These are phyloP conservation scores for Chrysochromulina tobinii DNA, from an alignment of 78 protist species.

Conservation along the genomic window DNA sequence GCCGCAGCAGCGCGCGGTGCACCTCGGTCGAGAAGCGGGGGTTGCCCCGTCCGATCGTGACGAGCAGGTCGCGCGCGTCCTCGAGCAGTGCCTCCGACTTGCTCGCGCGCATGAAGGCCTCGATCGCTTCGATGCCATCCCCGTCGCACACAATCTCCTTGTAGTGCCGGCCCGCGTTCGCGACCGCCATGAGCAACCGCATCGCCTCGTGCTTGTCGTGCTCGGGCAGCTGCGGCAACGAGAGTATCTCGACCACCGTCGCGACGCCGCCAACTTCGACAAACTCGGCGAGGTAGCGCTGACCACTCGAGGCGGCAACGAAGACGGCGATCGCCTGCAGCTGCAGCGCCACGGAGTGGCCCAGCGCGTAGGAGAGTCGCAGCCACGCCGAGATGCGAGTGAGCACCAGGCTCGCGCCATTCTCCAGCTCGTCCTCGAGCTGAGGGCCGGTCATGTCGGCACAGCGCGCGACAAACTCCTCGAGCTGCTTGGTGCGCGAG, in stretches of 20 bases:
- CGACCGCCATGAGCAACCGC: neutral
- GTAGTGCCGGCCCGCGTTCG: neutral
- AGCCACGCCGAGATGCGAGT: neutral
- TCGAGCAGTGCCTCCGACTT: neutral
- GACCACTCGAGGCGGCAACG: neutral
- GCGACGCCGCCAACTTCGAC: slow-evolving; percentile 4
- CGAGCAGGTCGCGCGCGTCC: neutral
- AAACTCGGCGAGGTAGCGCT: slow-evolving; percentile 10
- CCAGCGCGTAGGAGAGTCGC: neutral
- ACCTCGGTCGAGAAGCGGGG: neutral
- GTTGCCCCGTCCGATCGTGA: neutral
- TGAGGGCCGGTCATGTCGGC: neutral
- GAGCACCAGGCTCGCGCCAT: neutral
- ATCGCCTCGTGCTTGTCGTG: neutral
- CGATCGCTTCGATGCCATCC: neutral
- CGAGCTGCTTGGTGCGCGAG: neutral
- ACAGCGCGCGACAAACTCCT: neutral
- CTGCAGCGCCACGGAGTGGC: neutral
- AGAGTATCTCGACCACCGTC: neutral
- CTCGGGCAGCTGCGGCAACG: neutral
- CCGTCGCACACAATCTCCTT: slow-evolving; percentile 8
- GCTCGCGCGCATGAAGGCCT: neutral
- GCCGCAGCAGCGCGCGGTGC: neutral
- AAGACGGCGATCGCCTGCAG: neutral
- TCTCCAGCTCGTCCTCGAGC: neutral